Evolutionary conservation across 2,329 filamentous ascomycete genomes (phyloP), one percentile per base, ranked within the genome.

Genomic region (Trichoderma hamatum): DNA sequence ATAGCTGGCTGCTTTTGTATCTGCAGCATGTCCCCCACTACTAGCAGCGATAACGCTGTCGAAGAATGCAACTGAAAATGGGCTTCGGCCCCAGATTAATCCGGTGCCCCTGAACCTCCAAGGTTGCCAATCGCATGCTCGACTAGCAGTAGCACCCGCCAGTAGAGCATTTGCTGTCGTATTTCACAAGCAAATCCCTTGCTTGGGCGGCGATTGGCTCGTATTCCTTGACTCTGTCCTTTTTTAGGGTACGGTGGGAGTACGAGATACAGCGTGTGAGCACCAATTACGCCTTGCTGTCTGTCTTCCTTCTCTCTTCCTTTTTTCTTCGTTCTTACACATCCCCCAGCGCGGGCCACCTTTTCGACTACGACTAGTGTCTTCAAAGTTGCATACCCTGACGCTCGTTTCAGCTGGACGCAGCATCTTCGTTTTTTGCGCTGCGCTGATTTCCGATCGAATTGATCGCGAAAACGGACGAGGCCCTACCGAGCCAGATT

Each of bases 361-460:
- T 21, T 43, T 36, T 60, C 21, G 19, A 39, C 46, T 26, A 43
- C 16, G n/a, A 7, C 39, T 9, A 43, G 39, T 43, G n/a, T 30
- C 58, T 11, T 52, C 68, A 52, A 66, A 55, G 56, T 67, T 39
- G 62, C 62, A 70, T 70, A 62, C 62, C 56, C 58, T 67, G 64
- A 61, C 56, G 56, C 55, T 56, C 62, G 68, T 58, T 59, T 62
- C 36, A 59, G 64, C 64, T 51, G 54, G 64, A 58, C 52, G 64
- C 64, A 51, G 64, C 59, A 24, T 34, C 64, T 67, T 67, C 13
- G 36, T n/a, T 39, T 51, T 43, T 43, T n/a, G 62, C 56, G 49
- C 62, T 54, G 62, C 62, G 62, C 68, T 56, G 63, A 36, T 24
- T 64, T 63, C 26, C 62, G 32, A 43, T 62, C 62, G 56, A 61